phyloP scores from a whole-genome alignment of 495 filamentous ascomycete species.

The Sporormia fimetaria region DNA sequence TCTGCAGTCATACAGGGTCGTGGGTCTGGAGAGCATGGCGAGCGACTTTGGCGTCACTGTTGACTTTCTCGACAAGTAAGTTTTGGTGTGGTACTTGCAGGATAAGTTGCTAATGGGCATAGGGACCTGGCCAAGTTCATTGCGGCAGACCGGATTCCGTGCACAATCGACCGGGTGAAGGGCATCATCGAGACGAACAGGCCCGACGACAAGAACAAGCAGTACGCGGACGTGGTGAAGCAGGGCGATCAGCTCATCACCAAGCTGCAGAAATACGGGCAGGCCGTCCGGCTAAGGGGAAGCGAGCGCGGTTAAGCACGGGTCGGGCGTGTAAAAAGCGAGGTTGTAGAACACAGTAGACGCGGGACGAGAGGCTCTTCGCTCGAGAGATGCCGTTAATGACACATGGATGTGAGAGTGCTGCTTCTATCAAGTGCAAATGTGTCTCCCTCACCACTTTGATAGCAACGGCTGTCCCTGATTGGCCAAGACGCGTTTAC shows the following conservation, averaged over 20 bases:
- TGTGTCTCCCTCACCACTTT: too few species aligned
- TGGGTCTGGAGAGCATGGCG: constrained; percentile 90
- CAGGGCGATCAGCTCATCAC: constrained; percentile 95
- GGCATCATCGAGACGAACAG: constrained; percentile 96
- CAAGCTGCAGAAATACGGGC: constrained; percentile 97
- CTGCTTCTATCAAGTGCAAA: too few species aligned
- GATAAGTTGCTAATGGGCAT: constrained; percentile 15
- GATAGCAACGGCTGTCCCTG: too few species aligned
- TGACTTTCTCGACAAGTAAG: constrained; percentile 86
- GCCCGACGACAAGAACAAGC: constrained; percentile 97
- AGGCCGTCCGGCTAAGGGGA: constrained; percentile 84
- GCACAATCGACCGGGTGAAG: constrained; percentile 94
- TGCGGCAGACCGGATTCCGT: constrained; percentile 81
- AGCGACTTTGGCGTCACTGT: constrained; percentile 91
- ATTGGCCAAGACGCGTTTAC: too few species aligned
- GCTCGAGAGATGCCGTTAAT: too few species aligned
- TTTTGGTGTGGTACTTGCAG: constrained; percentile 15
- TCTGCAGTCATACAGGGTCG: constrained; percentile 95
- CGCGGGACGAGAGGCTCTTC: constrained; percentile 1
- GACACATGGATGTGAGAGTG: too few species aligned
- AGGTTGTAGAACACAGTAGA: constrained; percentile 1
- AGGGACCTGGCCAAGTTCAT: constrained; percentile 97
- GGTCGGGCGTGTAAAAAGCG: background rate
- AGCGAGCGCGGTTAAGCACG: constrained; percentile 64
- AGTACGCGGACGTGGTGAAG: constrained; percentile 93